Percentiles rank a stretch among this genome's conserved stretches.
These are phyloP conservation scores for Stevia rebaudiana DNA, from an alignment of 140 eudicot species.

Conservation along the genomic window DNA sequence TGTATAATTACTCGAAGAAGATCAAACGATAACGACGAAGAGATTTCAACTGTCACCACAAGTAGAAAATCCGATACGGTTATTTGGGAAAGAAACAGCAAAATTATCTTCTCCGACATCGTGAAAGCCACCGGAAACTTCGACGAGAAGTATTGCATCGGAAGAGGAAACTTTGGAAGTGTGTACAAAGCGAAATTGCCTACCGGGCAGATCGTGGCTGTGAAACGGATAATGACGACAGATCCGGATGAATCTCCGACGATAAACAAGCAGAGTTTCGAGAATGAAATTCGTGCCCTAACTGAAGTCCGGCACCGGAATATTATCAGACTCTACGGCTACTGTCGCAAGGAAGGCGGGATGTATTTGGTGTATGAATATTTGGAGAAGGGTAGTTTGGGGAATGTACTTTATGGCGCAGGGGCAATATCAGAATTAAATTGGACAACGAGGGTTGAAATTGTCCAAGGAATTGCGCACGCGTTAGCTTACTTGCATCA, in stretches of 20 bases:
- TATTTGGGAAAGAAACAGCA: conserved; percentile 60
- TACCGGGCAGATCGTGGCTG: conserved; percentile 63
- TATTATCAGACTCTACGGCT: conserved; percentile 73
- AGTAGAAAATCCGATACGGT: conserved; percentile 38
- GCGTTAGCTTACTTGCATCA: conserved; percentile 96
- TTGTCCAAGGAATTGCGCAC: conserved; percentile 73
- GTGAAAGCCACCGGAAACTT: conserved; percentile 76
- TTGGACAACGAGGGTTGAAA: conserved; percentile 63
- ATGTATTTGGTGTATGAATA: conserved; percentile 80
- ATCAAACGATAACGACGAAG: conserved; percentile 26
- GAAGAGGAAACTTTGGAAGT: conserved; percentile 83
- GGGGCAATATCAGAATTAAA: conserved; percentile 39
- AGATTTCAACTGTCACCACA: conserved; percentile 17
- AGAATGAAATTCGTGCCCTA: conserved; percentile 81
- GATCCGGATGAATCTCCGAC: conserved; percentile 42
- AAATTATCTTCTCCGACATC: conserved; percentile 61
- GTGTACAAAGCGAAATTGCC: conserved; percentile 66
- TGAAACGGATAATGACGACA: conserved; percentile 48
- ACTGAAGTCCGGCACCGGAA: conserved; percentile 87
- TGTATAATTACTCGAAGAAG: conserved; percentile 26
- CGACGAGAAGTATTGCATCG: conserved; percentile 55
- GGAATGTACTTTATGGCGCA: conserved; percentile 45
- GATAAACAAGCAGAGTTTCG: conserved; percentile 51
- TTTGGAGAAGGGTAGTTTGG: conserved; percentile 82
- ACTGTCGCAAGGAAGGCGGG: conserved; percentile 49